phyloP scores from a whole-genome alignment of 176 grass and related monocot species.

The Melocanna baccifera region DNA sequence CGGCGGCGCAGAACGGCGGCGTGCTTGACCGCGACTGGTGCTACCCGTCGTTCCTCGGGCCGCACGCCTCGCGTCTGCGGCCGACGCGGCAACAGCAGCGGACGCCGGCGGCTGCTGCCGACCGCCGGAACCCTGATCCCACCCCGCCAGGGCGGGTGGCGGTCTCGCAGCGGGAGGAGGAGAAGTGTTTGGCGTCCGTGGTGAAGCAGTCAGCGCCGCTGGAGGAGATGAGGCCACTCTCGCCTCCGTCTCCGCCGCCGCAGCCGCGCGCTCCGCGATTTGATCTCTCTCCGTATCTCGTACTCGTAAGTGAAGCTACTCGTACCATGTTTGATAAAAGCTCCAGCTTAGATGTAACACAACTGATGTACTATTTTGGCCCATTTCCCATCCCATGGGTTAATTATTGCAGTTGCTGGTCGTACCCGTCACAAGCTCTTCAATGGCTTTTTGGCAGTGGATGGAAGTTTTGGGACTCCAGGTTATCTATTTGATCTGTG shows the following conservation, averaged over 20 bases:
- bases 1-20: slow-evolving; percentile 46
- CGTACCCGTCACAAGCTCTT: slow-evolving; percentile 39
- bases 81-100: slow-evolving; percentile 35
- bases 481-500: slow-evolving; percentile 41
- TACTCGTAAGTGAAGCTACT: slow-evolving; percentile 54
- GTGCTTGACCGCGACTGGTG: slow-evolving; percentile 79
- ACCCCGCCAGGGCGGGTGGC: slow-evolving; percentile 12
- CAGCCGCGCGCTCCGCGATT: slow-evolving; percentile 35
- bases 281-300: slow-evolving; percentile 63
- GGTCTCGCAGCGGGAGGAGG: slow-evolving; percentile 43
- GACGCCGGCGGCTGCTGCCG: slow-evolving; percentile 9
- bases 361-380: slow-evolving; percentile 12
- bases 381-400: slow-evolving; percentile 30
- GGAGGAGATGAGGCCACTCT: slow-evolving; percentile 41
- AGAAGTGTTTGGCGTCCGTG: slow-evolving; percentile 41
- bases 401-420: slow-evolving; percentile 58
- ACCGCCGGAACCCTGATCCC: slow-evolving; percentile 26
- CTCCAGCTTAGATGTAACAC: neutral
- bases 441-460: slow-evolving; percentile 72
- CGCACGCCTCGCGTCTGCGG: slow-evolving; percentile 50
- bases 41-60: slow-evolving; percentile 80
- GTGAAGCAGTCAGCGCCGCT: slow-evolving; percentile 43
- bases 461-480: slow-evolving; percentile 62
- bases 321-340: slow-evolving; percentile 14
- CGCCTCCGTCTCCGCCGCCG: slow-evolving; percentile 5